These are phyloP conservation scores for Hirsutella minnesotensis DNA, from an alignment of 2,329 filamentous ascomycete genomes.

Conservation along the genomic window DNA sequence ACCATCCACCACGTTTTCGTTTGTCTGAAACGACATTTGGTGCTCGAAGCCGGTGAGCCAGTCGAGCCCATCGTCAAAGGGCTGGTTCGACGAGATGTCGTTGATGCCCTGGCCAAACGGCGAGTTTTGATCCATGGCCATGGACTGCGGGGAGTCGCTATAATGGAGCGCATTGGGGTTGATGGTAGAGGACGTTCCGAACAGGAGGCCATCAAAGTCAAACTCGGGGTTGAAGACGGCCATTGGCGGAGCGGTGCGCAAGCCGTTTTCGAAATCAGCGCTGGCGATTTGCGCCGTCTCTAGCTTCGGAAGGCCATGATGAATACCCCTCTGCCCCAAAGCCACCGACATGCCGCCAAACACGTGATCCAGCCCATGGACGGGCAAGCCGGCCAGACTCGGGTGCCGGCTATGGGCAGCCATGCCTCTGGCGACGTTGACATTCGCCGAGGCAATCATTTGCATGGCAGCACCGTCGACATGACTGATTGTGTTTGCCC, in stretches of 20 bases:
- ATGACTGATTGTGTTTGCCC: conserved; percentile 94
- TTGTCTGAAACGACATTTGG: conserved; percentile 57
- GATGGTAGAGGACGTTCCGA: conserved; percentile 55
- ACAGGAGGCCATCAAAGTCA: conserved; percentile 42
- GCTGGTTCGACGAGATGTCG: conserved; percentile 44
- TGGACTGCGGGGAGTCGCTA: conserved; percentile 60
- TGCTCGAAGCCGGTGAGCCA: conserved; percentile 75
- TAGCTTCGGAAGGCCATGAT: conserved; percentile 65
- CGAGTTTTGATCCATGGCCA: conserved; percentile 50
- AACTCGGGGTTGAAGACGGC: conserved; percentile 49
- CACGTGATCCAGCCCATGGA: conserved; percentile 46
- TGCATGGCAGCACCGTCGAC: conserved; percentile 69
- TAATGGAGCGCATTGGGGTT: conserved; percentile 73
- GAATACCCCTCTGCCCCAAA: conserved; percentile 53
- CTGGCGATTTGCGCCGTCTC: conserved; percentile 61
- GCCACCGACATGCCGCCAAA: conserved; percentile 63
- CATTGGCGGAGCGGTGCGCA: conserved; percentile 66
- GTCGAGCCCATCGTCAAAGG: conserved; percentile 68
- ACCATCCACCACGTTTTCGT: conserved; percentile 76
- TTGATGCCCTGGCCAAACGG: conserved; percentile 45
- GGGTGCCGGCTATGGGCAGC: conserved; percentile 58
- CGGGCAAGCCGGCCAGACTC: conserved; percentile 57
- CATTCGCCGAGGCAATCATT: conserved; percentile 52
- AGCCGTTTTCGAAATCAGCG: conserved; percentile 52
- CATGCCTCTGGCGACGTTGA: conserved; percentile 36